Percentiles rank a stretch among this genome's conserved stretches.
Evolutionary conservation across 257 asterid species (phyloP).

Genomic region (Petrea volubilis): DNA sequence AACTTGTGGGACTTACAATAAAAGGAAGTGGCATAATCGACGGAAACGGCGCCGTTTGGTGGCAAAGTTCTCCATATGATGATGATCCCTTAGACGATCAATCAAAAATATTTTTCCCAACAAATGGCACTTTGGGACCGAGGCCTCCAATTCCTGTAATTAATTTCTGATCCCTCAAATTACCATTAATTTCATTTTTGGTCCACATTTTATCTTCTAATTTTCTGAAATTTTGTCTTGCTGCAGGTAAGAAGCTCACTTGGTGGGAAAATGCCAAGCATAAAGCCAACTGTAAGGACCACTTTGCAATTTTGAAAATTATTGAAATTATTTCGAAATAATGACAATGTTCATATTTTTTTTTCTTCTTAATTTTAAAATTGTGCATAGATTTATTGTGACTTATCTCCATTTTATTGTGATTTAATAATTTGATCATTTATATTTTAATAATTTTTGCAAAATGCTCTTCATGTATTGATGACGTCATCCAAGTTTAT

Average conservation of each 20-base stretch:
- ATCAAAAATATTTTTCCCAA: conserved; percentile 62
- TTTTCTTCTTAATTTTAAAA: too few species aligned
- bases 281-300: conserved; percentile 81
- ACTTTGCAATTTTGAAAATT: neutral
- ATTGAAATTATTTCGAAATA: too few species aligned
- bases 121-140: conserved; percentile 42
- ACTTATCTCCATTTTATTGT: too few species aligned
- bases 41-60: conserved; percentile 92
- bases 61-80: conserved; percentile 59
- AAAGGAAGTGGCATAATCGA: conserved; percentile 74
- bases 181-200: too few species aligned
- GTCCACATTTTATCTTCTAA: neutral
- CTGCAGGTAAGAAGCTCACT: conserved; percentile 55
- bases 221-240: neutral
- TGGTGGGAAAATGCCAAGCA: conserved; percentile 76
- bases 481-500: too few species aligned
- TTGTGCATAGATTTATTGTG: too few species aligned
- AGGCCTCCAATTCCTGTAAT: conserved; percentile 58
- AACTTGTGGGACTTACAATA: conserved; percentile 79
- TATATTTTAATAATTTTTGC: too few species aligned
- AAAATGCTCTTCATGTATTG: too few species aligned
- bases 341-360: too few species aligned
- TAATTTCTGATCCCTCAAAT: neutral
- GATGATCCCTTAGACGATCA: conserved; percentile 76
- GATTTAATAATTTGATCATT: too few species aligned